A percentile compares a stretch with the other conserved stretches of the same genome.
Conservation (phyloP, 202 grass and related monocot species). For the Schoenoplectus tabernaemontani region DNA sequence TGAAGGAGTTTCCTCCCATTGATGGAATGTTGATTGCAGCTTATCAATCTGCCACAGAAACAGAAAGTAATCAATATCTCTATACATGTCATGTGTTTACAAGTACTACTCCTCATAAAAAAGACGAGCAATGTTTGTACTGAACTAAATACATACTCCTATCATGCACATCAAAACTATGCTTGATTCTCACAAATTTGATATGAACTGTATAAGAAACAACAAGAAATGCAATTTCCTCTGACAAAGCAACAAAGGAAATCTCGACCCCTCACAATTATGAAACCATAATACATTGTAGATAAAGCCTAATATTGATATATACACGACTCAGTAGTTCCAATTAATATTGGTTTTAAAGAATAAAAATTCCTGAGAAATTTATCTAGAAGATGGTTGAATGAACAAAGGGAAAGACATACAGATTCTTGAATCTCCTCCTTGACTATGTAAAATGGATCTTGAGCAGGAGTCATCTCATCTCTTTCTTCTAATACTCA, state of each 20-base stretch:
- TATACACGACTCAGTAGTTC: background rate
- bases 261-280: background rate
- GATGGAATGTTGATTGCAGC: constrained; percentile 59
- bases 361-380: background rate
- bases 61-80: background rate
- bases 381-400: background rate
- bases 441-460: constrained; percentile 93
- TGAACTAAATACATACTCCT: background rate
- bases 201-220: constrained; percentile 6
- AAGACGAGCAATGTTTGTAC: background rate
- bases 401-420: constrained; percentile 13
- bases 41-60: constrained; percentile 59
- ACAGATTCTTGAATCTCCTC: constrained; percentile 98
- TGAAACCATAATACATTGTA: background rate
- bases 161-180: background rate
- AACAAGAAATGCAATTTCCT: background rate
- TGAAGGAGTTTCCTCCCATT: constrained; percentile 67
- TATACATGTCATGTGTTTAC: background rate
- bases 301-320: background rate
- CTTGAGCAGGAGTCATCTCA: constrained; percentile 78
- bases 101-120: background rate
- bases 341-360: background rate
- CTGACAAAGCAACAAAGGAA: background rate
- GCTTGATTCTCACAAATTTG: background rate
- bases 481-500: constrained; percentile 15